Evolutionary conservation across 306 rosid genomes (phyloP).

Genomic region (Lablab purpureus): DNA sequence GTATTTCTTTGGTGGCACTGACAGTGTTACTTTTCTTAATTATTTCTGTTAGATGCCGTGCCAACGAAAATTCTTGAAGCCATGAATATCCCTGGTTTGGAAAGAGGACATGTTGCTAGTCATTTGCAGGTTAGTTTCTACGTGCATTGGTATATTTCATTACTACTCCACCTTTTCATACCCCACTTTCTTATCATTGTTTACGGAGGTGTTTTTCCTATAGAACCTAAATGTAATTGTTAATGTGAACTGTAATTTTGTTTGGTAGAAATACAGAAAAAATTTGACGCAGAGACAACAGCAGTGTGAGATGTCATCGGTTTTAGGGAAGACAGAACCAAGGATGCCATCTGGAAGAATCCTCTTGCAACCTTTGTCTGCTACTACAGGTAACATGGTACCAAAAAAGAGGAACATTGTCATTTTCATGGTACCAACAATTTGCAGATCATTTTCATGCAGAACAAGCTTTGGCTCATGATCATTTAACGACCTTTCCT

Average conservation of each 20-base stretch:
- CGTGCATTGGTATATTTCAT: too few species aligned
- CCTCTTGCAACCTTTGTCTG: slow-evolving; percentile 60
- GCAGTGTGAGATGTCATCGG: slow-evolving; percentile 48
- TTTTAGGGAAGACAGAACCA: slow-evolving; percentile 31
- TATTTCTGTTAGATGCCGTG: too few species aligned
- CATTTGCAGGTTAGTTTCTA: background rate
- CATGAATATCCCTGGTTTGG: too few species aligned
- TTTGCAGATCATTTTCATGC: slow-evolving; percentile 29
- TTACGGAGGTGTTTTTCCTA: too few species aligned
- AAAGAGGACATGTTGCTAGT: background rate
- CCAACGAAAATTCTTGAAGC: too few species aligned
- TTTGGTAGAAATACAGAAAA: slow-evolving; percentile 7
- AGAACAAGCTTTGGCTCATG: slow-evolving; percentile 48
- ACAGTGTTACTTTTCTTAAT: too few species aligned
- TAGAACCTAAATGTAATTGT: too few species aligned
- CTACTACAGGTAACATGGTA: background rate
- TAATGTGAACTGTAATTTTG: background rate
- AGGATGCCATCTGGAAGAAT: slow-evolving; percentile 32
- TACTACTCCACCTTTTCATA: too few species aligned
- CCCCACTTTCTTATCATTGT: too few species aligned
- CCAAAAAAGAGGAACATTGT: too few species aligned
- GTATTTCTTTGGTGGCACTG: too few species aligned
- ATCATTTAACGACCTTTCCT: slow-evolving; percentile 48
- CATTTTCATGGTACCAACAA: too few species aligned
- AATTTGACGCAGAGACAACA: slow-evolving; percentile 31